phyloP scores from a whole-genome alignment of 1,284 basidiomycete species.

The Papiliotrema terrestris region DNA sequence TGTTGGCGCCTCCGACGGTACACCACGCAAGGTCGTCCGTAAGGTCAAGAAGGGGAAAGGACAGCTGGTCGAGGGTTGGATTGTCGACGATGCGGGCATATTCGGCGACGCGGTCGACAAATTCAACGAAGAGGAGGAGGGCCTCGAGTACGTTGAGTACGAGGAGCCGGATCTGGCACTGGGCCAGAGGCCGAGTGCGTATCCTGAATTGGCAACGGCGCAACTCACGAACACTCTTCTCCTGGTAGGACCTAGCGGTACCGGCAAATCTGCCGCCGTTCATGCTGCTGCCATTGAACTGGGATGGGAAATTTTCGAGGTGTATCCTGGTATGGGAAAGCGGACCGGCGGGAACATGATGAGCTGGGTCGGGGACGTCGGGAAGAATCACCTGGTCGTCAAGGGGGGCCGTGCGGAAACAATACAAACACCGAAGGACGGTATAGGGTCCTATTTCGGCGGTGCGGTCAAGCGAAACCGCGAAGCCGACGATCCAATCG shows the following conservation, averaged over 20 bases:
- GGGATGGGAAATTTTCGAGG: constrained; percentile 94
- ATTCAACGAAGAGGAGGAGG: constrained; percentile 18
- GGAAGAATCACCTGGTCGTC: constrained; percentile 78
- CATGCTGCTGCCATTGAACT: constrained; percentile 91
- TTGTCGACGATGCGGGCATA: constrained; percentile 46
- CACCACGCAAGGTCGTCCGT: constrained; percentile 28
- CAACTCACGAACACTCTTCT: constrained; percentile 78
- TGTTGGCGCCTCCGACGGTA: constrained; percentile 40
- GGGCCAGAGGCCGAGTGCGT: constrained; percentile 20
- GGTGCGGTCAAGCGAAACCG: constrained; percentile 7
- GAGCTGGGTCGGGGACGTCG: constrained; percentile 83
- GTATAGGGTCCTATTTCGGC: constrained; percentile 18
- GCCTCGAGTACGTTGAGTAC: constrained; percentile 22
- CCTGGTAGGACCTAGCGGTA: constrained; percentile 74
- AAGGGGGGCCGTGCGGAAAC: constrained; percentile 13
- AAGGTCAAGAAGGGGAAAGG: constrained; percentile 29
- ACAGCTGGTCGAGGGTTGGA: constrained; percentile 37
- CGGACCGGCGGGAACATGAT: constrained; percentile 76
- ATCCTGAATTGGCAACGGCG: constrained; percentile 22
- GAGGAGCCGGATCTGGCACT: constrained; percentile 21
- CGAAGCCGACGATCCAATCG: neutral
- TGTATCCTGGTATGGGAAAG: constrained; percentile 90
- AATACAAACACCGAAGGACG: constrained; percentile 5
- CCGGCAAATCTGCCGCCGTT: constrained; percentile 88
- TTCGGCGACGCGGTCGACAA: constrained; percentile 24